phyloP scores from a whole-genome alignment of 2,329 filamentous ascomycete genomes.

The Akanthomyces muscarius region DNA sequence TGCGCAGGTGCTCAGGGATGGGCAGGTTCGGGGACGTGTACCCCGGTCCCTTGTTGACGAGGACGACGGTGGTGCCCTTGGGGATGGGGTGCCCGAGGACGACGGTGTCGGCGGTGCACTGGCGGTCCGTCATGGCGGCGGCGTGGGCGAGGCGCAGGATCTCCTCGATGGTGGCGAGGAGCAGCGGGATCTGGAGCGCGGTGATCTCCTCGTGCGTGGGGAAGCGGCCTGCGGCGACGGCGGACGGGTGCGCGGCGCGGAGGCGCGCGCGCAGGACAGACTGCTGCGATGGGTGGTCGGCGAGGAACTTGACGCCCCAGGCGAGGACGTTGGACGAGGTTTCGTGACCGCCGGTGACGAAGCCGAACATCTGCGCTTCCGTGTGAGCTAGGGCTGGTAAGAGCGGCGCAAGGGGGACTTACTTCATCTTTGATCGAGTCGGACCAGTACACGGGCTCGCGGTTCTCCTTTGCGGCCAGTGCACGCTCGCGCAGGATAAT shows the following conservation, averaged over 20 bases:
- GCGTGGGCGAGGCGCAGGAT: slow-evolving; percentile 27
- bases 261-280: slow-evolving; percentile 22
- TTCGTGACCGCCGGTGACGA: slow-evolving; percentile 24
- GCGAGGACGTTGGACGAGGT: slow-evolving; percentile 22
- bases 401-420: neutral
- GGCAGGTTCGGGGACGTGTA: slow-evolving; percentile 18
- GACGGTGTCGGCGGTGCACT: slow-evolving; percentile 25
- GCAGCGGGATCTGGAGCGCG: slow-evolving; percentile 23
- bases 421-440: slow-evolving; percentile 2
- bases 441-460: slow-evolving; percentile 13
- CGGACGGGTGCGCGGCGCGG: slow-evolving; percentile 19
- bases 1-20: slow-evolving; percentile 6
- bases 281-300: slow-evolving; percentile 19
- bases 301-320: slow-evolving; percentile 24
- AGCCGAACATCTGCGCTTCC: slow-evolving; percentile 17
- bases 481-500: slow-evolving; percentile 4
- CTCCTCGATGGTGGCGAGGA: slow-evolving; percentile 33
- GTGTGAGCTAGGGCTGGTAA: slow-evolving; percentile 20
- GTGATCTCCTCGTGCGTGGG: slow-evolving; percentile 28
- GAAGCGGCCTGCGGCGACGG: slow-evolving; percentile 18
- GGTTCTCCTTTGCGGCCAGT: slow-evolving; percentile 1
- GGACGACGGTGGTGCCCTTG: slow-evolving; percentile 26
- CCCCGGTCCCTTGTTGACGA: slow-evolving; percentile 23
- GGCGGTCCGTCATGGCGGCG: slow-evolving; percentile 24
- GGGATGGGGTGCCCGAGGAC: slow-evolving; percentile 28